Conservation (phyloP, 257 asterid species). For the Nicotiana knightiana region DNA sequence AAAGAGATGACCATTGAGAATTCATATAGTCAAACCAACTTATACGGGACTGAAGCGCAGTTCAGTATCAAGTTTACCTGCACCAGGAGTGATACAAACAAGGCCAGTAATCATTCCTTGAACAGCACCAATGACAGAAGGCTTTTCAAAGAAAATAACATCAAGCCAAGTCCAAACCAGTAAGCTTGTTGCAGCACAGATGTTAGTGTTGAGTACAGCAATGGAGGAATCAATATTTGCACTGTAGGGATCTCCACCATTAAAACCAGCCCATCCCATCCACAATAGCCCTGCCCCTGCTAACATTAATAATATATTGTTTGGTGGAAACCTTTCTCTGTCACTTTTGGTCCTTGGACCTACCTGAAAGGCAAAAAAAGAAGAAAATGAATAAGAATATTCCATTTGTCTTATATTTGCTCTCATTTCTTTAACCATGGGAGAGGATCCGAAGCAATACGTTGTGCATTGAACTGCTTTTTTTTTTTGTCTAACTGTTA, state of each 20-base stretch:
- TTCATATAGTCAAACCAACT: too few relatives aligned
- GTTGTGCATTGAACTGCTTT: too few relatives aligned
- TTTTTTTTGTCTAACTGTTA: too few relatives aligned
- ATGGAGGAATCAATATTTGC: constrained; percentile 68
- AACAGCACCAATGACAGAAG: constrained; percentile 65
- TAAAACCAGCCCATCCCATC: constrained; percentile 84
- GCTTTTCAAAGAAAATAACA: constrained; percentile 51
- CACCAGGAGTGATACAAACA: constrained; percentile 65
- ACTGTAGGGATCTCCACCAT: constrained; percentile 67
- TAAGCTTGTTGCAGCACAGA: constrained; percentile 70
- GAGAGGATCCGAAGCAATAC: too few relatives aligned
- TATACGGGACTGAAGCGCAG: too few relatives aligned
- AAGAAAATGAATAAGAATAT: not conserved
- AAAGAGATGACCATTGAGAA: too few relatives aligned
- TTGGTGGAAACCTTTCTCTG: constrained; percentile 58
- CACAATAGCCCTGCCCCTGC: constrained; percentile 69
- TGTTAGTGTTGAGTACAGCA: constrained; percentile 67
- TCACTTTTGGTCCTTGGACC: constrained; percentile 49
- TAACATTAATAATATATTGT: constrained; percentile 46
- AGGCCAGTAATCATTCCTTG: constrained; percentile 77
- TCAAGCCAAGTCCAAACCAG: constrained; percentile 76
- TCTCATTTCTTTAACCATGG: too few relatives aligned
- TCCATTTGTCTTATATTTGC: not conserved
- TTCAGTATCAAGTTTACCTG: constrained; percentile 25
- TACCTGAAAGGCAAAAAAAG: constrained; percentile 29